Base-by-base conservation (phyloP, 768 basidiomycete species). In the Serendipita sp. region DNA sequence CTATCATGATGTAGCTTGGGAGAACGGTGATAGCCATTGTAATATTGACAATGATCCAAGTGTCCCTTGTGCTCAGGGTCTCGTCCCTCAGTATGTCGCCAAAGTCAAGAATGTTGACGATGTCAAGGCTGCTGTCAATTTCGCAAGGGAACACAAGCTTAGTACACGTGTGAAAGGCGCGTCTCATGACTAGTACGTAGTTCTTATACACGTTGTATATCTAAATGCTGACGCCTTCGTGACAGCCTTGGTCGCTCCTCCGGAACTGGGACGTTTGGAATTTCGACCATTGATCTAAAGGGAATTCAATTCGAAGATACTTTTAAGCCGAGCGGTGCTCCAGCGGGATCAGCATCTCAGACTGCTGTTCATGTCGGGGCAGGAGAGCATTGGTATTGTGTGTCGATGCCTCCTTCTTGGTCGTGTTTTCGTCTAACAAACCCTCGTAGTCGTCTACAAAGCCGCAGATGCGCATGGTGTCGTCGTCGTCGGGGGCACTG, bases 401-500 rank as follows among this genome's bases (percentile, higher is more conserved):
- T 41, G 4, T 33, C 22, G 9, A 41, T n/a, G 53, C 1, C n/a
- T 43, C 4, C 22, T 56, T 75, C 1, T 75, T 72, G 14, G 61
- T 75, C 26, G 34, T 34, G 56, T 74, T 9, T 77, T 56, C 79
- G 4, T 78, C 1, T 77, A 79, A 2, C 76, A 78, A 63, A 79
- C 77, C 77, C 48, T 64, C 20, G n/a, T n/a, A 58, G 75, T 78
- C 50, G 75, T 74, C 0, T 80, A 80, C 63, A 67, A 64, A 1
- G 73, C 74, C 3, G 75, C 72, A 5, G 68, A 76, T n/a, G 65
- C 70, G 3, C 66, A 76, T n/a, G 72, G 71, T 0, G 73, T 75
- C 3, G 67, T 75, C 45, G 70, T 82, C 20, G 73, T 81, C 3
- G 81, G 81, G 3, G 80, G 76, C 7, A n/a, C 72, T 2, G 73